Evolutionary conservation across 2,329 filamentous ascomycete species (phyloP), one percentile per base, ranked within the genome.

Genomic region (Verticillium zaregamsianum): DNA sequence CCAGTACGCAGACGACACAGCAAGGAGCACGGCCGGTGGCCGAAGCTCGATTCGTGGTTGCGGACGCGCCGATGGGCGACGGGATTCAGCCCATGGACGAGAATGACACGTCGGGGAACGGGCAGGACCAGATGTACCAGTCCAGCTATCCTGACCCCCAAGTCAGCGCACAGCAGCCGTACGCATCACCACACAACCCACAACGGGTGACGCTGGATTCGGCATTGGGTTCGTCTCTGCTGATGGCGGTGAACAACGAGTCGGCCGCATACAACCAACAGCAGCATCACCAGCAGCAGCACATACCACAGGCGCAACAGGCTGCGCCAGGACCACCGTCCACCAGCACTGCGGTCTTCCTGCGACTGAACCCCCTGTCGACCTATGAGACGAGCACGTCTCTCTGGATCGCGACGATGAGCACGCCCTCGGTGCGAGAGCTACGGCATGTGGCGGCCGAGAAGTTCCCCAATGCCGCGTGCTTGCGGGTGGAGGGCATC

Each of bases 301-400:
- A 33, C 55, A 67, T 69, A 23, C 72, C 68, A 61, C 70, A 68
- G 12, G 25, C 32, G 15, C 54, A 55, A 20, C 54, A 55, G 8
- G 55, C 59, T 14, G 55, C 33, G 23, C 40, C 64, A 65, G 55
- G 62, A 66, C 8, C 61, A 63, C 8, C 68, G 14, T 59, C 69
- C 12, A 59, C 68, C 12, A 66, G 69, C 0, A 82, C 87, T 52
- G 82, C 87, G 2, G 82, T 90, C 14, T 92, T 87, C 74, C 83
- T 93, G 66, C 86, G 88, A n/a, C 80, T 91, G 5, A 84, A 90
- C 66, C 82, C 85, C 0, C 79, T 82, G n/a, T 90, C 88, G 3
- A 81, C 79, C 14, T 78, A 88, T 37, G 76, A 80, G 6, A 71
- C 78, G 63, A 80, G 70, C 62, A 73, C 71, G 67, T 82, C 79